phyloP scores from a whole-genome alignment of 257 asterid species.

The Nicotiana undulata region DNA sequence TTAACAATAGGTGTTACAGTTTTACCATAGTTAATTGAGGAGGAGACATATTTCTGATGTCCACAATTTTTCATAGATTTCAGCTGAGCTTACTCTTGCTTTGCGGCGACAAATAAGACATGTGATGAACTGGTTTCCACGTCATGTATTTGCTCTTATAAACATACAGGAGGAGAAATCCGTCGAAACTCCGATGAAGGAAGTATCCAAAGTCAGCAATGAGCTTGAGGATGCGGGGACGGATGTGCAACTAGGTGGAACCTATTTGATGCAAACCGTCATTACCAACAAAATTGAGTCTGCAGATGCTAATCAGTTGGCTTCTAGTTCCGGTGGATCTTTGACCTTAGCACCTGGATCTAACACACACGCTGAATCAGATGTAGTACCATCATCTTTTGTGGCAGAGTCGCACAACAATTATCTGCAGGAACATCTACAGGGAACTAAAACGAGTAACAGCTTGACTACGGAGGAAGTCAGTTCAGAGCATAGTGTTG shows the following conservation, averaged over 20 bases:
- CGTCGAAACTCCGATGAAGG: conserved; percentile 18
- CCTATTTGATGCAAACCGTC: conserved; percentile 11
- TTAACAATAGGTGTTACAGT: conserved; percentile 3
- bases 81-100: conserved; percentile 46
- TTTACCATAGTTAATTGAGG: conserved; percentile 4
- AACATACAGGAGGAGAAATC: conserved; percentile 23
- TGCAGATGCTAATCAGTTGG: conserved; percentile 20
- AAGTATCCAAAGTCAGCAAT: conserved; percentile 18
- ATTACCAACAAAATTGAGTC: conserved; percentile 21
- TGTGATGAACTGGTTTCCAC: conserved; percentile 37
- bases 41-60: conserved; percentile 18
- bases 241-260: conserved; percentile 16
- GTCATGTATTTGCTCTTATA: conserved; percentile 17
- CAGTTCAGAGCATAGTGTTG: conserved; percentile 22
- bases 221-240: conserved; percentile 18
- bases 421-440: conserved; percentile 28
- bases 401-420: conserved; percentile 25
- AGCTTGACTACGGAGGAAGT: conserved; percentile 23
- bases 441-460: conserved; percentile 23
- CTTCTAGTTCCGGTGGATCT: conserved; percentile 27
- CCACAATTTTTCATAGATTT: conserved; percentile 32
- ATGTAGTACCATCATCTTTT: conserved; percentile 14
- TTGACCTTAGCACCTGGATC: conserved; percentile 24
- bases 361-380: conserved; percentile 18
- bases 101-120: conserved; percentile 40